phyloP scores from a whole-genome alignment of 2,329 filamentous ascomycete species.

The Tolypocladium nubicola region DNA sequence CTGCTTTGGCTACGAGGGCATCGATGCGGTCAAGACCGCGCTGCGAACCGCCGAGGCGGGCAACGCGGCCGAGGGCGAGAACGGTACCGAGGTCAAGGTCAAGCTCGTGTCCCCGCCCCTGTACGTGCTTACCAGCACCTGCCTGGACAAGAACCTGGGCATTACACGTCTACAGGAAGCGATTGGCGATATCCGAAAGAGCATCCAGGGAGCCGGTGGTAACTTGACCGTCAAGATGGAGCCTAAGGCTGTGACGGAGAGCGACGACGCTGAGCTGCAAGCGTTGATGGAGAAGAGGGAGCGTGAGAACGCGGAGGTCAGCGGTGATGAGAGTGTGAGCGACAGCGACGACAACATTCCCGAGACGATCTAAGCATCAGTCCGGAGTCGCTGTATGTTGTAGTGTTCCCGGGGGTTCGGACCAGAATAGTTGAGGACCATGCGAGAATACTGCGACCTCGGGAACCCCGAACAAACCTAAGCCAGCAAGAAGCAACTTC shows the following conservation, averaged over 20 bases:
- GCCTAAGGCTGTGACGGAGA: conserved; percentile 97
- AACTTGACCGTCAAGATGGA: conserved; percentile 92
- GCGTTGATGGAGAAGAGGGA: conserved; percentile 99
- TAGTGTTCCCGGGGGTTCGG: neutral
- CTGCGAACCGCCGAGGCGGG: conserved; percentile 83
- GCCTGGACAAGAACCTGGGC: conserved; percentile 81
- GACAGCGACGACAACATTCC: conserved; percentile 79
- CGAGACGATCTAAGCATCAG: conserved; percentile 23
- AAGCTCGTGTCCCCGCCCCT: conserved; percentile 95
- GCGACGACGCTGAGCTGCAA: conserved; percentile 92
- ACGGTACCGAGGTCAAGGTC: conserved; percentile 93
- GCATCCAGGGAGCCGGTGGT: conserved; percentile 69
- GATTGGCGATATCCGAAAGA: conserved; percentile 75
- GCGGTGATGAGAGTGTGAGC: conserved; percentile 91
- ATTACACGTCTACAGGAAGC: conserved; percentile 80
- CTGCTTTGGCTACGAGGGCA: conserved; percentile 92
- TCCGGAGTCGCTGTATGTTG: neutral
- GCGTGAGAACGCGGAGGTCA: conserved; percentile 95
- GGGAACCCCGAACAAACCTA: neutral
- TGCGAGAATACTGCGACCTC: neutral
- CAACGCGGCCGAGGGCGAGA: conserved; percentile 55
- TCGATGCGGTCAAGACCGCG: conserved; percentile 93
- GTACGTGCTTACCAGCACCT: conserved; percentile 92
- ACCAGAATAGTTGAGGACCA: neutral
- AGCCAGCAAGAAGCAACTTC: neutral